These are phyloP conservation scores for Epichloe coenophiala DNA, from an alignment of 2,329 filamentous ascomycete genomes.

Conservation along the genomic window DNA sequence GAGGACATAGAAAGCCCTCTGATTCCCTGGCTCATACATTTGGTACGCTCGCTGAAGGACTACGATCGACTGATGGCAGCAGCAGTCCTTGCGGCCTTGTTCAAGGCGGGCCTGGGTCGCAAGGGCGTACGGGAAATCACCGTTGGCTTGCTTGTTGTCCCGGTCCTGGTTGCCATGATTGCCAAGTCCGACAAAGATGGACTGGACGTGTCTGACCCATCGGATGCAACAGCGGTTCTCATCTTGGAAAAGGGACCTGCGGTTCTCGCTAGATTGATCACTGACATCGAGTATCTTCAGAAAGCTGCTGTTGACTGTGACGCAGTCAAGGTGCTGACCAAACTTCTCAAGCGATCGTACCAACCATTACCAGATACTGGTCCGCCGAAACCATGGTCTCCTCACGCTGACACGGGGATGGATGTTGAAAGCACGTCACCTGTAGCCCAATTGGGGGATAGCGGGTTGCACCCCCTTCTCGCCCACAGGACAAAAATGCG, in stretches of 20 bases:
- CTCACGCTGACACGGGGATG: constrained; percentile 21
- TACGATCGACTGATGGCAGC: constrained; percentile 54
- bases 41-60: constrained; percentile 43
- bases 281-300: constrained; percentile 67
- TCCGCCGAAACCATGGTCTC: constrained; percentile 25
- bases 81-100: constrained; percentile 54
- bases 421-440: constrained; percentile 20
- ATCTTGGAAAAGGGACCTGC: constrained; percentile 60
- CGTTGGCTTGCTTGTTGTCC: constrained; percentile 55
- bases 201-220: constrained; percentile 21
- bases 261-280: constrained; percentile 65
- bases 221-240: constrained; percentile 20
- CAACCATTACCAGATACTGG: constrained; percentile 24
- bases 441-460: constrained; percentile 39
- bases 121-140: constrained; percentile 46
- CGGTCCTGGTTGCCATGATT: constrained; percentile 54
- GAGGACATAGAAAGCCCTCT: constrained; percentile 58
- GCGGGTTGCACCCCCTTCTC: constrained; percentile 45
- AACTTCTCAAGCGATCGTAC: constrained; percentile 38
- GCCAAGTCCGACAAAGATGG: constrained; percentile 30
- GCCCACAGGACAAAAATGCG: constrained; percentile 64
- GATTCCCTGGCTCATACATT: constrained; percentile 58
- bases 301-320: constrained; percentile 61
- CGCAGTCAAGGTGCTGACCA: constrained; percentile 32
- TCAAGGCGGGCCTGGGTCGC: constrained; percentile 52